Evolutionary conservation across 495 filamentous ascomycete species (phyloP), one percentile per base, ranked within the genome.

Genomic region (Penicillium turbatum): DNA sequence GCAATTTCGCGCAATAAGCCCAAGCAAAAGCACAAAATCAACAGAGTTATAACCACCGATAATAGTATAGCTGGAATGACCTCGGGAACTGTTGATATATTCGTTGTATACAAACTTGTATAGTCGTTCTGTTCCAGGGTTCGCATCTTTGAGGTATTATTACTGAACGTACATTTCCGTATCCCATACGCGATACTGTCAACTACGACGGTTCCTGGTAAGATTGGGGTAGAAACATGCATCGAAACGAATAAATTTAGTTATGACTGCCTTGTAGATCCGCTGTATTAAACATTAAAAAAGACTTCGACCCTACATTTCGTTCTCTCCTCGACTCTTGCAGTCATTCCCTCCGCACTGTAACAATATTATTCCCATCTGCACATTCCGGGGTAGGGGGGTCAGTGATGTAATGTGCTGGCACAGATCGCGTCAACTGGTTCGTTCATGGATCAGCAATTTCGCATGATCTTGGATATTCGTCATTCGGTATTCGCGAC

Each of bases 131-230:
- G 35, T 50, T 50, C 48, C 48, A 50, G 3, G 47, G 47, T 50
- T 50, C 46, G 35, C 21, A 49, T 34, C 41, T 17, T n/a, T 46
- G 32, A 32, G 48, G 61, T 63, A 57, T 64, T 53, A 36, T 55
- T 58, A 61, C 57, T 57, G 38, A 24, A 19, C 38, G 48, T 58
- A 55, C 51, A 59, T 53, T 2, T 29, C 52, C 26, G 38, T 64
- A 61, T 47, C 34, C 42, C 35, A 35, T 63, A 61, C 63, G 39
- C 52, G 53, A 58, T 63, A 63, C 63, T 59, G 52, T 44, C 34
- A 37, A 48, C 32, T 13, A 45, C 48, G 27, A 37, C 38, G 39
- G 59, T 64, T 56, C 62, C 59, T 64, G 56, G 59, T 63, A 65
- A 60, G 27, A 57, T 65, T 62, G 43, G 38, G 30, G 34, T 53